Percentiles rank a stretch among this genome's conserved stretches.
Conservation (phyloP, 2,329 filamentous ascomycete genomes). For the Trichothecium roseum region DNA sequence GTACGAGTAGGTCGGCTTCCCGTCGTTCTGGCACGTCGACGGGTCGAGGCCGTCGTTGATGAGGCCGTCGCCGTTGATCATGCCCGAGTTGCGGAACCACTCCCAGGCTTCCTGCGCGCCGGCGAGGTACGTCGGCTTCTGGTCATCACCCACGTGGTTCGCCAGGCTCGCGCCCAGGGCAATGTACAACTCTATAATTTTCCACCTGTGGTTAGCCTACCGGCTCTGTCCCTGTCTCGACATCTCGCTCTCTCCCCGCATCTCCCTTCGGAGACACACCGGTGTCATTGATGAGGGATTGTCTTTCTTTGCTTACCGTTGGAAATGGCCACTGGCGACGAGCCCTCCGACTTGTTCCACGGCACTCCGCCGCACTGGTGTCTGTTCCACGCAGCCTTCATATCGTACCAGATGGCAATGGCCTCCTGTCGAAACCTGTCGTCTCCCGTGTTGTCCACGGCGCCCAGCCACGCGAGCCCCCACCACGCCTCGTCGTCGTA, state of each 20-base stretch:
- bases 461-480: conserved; percentile 46
- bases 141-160: conserved; percentile 26
- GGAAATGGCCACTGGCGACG: conserved; percentile 42
- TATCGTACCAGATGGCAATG: conserved; percentile 42
- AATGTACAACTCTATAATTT: conserved; percentile 35
- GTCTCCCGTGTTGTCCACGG: conserved; percentile 39
- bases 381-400: conserved; percentile 32
- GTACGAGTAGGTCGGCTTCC: conserved; percentile 34
- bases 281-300: not conserved
- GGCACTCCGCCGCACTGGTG: conserved; percentile 44
- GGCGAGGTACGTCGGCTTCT: conserved; percentile 29
- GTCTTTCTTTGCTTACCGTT: conserved; percentile 21
- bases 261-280: not conserved
- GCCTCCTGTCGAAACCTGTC: conserved; percentile 38
- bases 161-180: conserved; percentile 41
- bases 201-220: not conserved
- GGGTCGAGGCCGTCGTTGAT: conserved; percentile 44
- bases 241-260: too few relatives aligned
- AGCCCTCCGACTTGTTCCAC: conserved; percentile 42
- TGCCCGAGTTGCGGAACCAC: conserved; percentile 38
- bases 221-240: too few relatives aligned
- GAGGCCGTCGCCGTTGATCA: conserved; percentile 38
- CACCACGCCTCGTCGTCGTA: conserved; percentile 53
- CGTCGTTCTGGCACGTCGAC: conserved; percentile 20
- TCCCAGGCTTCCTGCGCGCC: conserved; percentile 38